phyloP scores from a whole-genome alignment of 768 basidiomycete species.

The Hygrophoropsis aurantiaca region DNA sequence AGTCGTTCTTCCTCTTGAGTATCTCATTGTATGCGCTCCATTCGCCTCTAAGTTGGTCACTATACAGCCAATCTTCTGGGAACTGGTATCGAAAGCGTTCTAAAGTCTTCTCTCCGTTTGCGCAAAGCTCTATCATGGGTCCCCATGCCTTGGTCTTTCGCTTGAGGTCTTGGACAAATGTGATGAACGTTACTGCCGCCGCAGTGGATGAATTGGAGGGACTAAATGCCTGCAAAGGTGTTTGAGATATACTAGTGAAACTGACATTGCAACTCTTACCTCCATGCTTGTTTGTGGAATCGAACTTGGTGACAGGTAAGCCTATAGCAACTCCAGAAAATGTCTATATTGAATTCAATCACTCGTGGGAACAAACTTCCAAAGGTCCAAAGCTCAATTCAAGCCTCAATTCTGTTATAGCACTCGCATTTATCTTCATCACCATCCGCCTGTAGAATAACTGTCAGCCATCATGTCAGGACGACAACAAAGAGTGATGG shows the following conservation, averaged over 20 bases:
- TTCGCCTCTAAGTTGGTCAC: constrained; percentile 94
- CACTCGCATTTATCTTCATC: constrained; percentile 11
- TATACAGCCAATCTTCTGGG: constrained; percentile 96
- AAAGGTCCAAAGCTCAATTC: constrained; percentile 13
- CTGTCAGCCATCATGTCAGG: constrained; percentile 68
- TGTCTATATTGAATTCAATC: not conserved
- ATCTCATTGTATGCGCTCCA: constrained; percentile 99
- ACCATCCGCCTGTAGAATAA: constrained; percentile 1
- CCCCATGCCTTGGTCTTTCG: constrained; percentile 96
- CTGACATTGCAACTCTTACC: constrained; percentile 11
- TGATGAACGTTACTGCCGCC: constrained; percentile 97
- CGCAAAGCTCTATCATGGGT: constrained; percentile 93
- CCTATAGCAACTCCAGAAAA: constrained; percentile 5
- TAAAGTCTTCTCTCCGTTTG: constrained; percentile 93
- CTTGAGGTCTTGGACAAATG: constrained; percentile 98
- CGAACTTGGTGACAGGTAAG: not conserved
- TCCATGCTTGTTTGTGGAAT: constrained; percentile 27
- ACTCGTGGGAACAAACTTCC: constrained; percentile 20
- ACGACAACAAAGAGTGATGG: constrained; percentile 96
- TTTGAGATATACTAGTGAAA: not conserved
- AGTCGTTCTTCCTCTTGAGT: constrained; percentile 94
- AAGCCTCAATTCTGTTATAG: constrained; percentile 5
- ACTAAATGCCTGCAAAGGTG: constrained; percentile 54
- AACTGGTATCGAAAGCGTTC: constrained; percentile 98
- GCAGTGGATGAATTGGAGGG: constrained; percentile 91